Evolutionary conservation across 805 yeast genomes (phyloP).

Genomic region (Lipomyces mesembrius): DNA sequence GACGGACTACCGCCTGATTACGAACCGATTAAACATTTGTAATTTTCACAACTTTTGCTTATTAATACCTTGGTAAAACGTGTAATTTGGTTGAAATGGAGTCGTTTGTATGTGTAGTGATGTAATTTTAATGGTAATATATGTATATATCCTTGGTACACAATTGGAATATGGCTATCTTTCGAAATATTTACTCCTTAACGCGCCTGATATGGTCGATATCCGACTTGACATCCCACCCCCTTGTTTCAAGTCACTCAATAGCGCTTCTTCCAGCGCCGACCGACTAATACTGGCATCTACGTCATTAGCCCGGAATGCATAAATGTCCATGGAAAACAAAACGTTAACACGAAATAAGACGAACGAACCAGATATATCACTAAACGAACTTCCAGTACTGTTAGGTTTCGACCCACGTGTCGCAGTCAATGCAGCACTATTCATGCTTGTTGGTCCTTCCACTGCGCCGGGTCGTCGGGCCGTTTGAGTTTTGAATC

Average conservation of each 20-base stretch:
- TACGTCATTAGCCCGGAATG: neutral
- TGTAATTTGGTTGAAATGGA: neutral
- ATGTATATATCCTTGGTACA: neutral
- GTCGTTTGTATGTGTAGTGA: neutral
- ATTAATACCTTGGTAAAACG: neutral
- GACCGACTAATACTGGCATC: slow-evolving; percentile 44
- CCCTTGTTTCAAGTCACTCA: slow-evolving; percentile 33
- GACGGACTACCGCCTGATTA: slow-evolving; percentile 57
- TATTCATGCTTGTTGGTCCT: neutral
- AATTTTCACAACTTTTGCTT: neutral
- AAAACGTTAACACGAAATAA: neutral
- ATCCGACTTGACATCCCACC: slow-evolving; percentile 28
- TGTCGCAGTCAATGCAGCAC: slow-evolving; percentile 6
- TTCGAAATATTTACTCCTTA: slow-evolving; percentile 29
- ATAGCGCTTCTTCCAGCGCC: slow-evolving; percentile 46
- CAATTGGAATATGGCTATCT: slow-evolving; percentile 3
- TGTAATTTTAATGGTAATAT: neutral
- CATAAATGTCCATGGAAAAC: neutral
- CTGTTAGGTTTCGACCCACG: slow-evolving; percentile 14
- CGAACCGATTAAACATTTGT: slow-evolving; percentile 22
- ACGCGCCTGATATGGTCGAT: slow-evolving; percentile 22
- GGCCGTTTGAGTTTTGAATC: slow-evolving; percentile 3
- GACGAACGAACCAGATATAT: slow-evolving; percentile 19
- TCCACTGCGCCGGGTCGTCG: neutral
- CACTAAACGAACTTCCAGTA: slow-evolving; percentile 34